Conservation (phyloP, 331 rosid species). For the Quercus lobata region DNA sequence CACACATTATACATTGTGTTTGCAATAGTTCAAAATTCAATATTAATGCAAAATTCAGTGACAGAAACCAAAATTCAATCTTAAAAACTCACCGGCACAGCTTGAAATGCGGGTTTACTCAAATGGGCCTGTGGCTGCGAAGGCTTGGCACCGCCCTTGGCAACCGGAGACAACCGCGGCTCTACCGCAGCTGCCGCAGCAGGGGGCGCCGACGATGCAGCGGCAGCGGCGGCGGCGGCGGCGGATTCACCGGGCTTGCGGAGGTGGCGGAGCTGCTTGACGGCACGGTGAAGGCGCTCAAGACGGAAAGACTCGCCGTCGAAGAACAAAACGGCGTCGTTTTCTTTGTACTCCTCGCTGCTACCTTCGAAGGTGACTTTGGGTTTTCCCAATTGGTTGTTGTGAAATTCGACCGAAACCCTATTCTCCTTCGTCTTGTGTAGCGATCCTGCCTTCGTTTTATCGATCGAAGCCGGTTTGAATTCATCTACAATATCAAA, state of each 20-base stretch:
- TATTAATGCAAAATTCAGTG: neutral
- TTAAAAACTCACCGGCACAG: constrained; percentile 48
- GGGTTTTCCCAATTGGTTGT: constrained; percentile 84
- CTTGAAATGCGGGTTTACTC: constrained; percentile 45
- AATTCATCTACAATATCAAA: constrained; percentile 65
- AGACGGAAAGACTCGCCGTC: constrained; percentile 70
- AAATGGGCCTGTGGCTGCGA: neutral
- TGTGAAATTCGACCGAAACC: constrained; percentile 78
- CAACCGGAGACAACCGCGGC: constrained; percentile 67
- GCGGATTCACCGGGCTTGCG: constrained; percentile 83
- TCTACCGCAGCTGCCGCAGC: constrained; percentile 31
- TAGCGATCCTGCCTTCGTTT: constrained; percentile 63
- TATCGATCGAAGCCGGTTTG: constrained; percentile 95
- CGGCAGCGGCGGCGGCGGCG: constrained; percentile 15
- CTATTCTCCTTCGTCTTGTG: constrained; percentile 86
- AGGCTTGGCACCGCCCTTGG: constrained; percentile 43
- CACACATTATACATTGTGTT: neutral
- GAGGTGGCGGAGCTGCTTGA: constrained; percentile 80
- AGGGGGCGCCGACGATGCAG: constrained; percentile 40
- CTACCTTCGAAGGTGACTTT: constrained; percentile 84
- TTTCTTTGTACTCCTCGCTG: constrained; percentile 80
- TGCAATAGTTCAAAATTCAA: neutral
- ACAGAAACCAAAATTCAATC: neutral
- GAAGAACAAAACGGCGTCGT: constrained; percentile 82
- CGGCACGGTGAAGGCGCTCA: constrained; percentile 78